Percentiles rank a stretch among this genome's conserved stretches.
These are phyloP conservation scores for Fusarium dimerum DNA, from an alignment of 2,329 filamentous ascomycete species.

Conservation along the genomic window DNA sequence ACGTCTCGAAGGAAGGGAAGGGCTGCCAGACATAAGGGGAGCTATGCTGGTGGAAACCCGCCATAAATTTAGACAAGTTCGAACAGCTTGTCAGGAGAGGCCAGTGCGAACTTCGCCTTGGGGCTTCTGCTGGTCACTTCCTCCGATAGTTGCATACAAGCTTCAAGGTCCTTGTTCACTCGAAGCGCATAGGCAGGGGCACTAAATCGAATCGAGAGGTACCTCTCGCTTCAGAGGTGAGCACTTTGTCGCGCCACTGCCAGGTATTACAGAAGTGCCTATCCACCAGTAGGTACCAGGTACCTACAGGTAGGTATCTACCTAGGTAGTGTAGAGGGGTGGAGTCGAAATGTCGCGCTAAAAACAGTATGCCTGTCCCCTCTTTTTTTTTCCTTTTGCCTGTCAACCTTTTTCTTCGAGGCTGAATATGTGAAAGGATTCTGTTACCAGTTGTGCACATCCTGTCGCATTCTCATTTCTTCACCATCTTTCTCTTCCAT, in stretches of 20 bases:
- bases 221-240: too few species aligned
- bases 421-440: background rate
- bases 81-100: slow-evolving; percentile 29
- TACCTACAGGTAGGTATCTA: too few species aligned
- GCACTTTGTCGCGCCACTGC: too few species aligned
- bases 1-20: background rate
- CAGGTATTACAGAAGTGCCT: too few species aligned
- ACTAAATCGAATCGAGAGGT: too few species aligned
- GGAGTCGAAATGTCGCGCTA: too few species aligned
- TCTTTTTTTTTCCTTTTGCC: background rate
- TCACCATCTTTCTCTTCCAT: background rate
- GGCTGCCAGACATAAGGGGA: slow-evolving; percentile 5
- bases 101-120: background rate
- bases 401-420: background rate
- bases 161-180: background rate
- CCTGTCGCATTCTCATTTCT: background rate
- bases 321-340: too few species aligned
- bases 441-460: background rate
- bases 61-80: slow-evolving; percentile 8
- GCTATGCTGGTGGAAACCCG: slow-evolving; percentile 14
- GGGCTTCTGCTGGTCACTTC: background rate
- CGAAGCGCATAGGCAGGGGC: background rate
- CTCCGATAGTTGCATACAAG: slow-evolving; percentile 25
- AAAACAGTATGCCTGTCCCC: too few species aligned
- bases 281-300: too few species aligned